Percentiles rank a stretch among this genome's conserved stretches.
phyloP scores from a whole-genome alignment of 106 monocot species.

The Phalaenopsis equestris region DNA sequence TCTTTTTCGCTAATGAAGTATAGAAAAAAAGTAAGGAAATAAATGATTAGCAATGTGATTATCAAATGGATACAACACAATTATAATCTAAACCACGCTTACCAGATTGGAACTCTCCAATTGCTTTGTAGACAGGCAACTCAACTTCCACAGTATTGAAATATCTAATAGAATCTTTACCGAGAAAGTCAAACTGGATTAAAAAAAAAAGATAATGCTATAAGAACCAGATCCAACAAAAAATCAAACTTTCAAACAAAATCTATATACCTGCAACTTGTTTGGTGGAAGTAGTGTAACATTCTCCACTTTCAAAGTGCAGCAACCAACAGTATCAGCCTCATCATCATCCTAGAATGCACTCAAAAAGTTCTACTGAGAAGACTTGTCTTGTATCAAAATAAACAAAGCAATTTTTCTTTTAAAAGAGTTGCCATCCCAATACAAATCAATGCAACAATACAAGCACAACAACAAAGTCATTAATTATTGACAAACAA shows the following conservation, averaged over 20 bases:
- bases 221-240: slow-evolving; percentile 6
- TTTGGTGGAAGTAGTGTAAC: slow-evolving; percentile 74
- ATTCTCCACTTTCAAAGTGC: slow-evolving; percentile 93
- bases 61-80: too few relatives aligned
- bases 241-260: slow-evolving; percentile 4
- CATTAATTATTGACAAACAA: neutral
- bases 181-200: slow-evolving; percentile 90
- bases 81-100: slow-evolving; percentile 7
- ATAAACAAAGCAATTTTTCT: neutral
- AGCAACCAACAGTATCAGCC: slow-evolving; percentile 96
- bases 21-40: neutral
- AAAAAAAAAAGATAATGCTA: neutral
- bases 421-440: neutral
- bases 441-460: neutral
- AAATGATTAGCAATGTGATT: neutral
- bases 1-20: slow-evolving; percentile 28
- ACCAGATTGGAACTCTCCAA: slow-evolving; percentile 71
- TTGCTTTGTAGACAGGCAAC: slow-evolving; percentile 71
- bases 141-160: slow-evolving; percentile 91
- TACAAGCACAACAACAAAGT: neutral
- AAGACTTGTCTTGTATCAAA: neutral
- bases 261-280: slow-evolving; percentile 58
- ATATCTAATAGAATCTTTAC: slow-evolving; percentile 97
- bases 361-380: neutral
- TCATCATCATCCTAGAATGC: slow-evolving; percentile 85